A percentile compares a stretch with the other conserved stretches of the same genome.
These are phyloP conservation scores for Porogramme epimiltina DNA, from an alignment of 1,284 basidiomycete genomes.

Conservation along the genomic window DNA sequence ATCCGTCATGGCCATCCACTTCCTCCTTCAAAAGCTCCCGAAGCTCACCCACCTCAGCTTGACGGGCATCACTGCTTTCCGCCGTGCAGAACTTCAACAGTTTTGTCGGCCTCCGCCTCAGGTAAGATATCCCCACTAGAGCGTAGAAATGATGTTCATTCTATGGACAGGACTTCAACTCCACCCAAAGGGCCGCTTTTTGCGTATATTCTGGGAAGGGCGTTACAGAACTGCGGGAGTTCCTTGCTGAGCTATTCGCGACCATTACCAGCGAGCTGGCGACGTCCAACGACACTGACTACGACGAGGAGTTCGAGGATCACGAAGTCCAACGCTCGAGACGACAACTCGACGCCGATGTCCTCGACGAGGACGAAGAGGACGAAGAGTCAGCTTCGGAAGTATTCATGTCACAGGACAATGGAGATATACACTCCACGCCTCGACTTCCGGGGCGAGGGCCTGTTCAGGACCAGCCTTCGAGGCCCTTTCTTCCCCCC, in stretches of 20 bases:
- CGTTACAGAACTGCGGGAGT: conserved; percentile 81
- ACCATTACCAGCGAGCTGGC: conserved; percentile 70
- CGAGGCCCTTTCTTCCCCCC: neutral
- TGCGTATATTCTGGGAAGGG: conserved; percentile 97
- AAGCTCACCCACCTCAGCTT: conserved; percentile 94
- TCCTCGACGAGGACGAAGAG: conserved; percentile 55
- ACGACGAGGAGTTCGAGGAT: conserved; percentile 54
- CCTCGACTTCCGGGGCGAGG: conserved; percentile 12
- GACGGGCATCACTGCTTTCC: conserved; percentile 94
- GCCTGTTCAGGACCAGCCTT: neutral
- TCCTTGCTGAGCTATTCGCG: conserved; percentile 72
- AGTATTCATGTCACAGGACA: conserved; percentile 22
- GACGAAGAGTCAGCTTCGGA: conserved; percentile 35
- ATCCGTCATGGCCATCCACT: conserved; percentile 88
- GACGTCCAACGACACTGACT: conserved; percentile 72
- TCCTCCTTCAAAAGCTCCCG: conserved; percentile 84
- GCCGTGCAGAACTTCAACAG: conserved; percentile 81
- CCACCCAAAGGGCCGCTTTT: conserved; percentile 89
- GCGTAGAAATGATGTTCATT: conserved; percentile 29
- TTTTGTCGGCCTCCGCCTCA: conserved; percentile 90
- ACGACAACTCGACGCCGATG: conserved; percentile 32
- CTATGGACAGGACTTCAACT: conserved; percentile 79
- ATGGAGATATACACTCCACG: conserved; percentile 8
- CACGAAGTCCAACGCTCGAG: neutral
- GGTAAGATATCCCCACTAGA: conserved; percentile 40